Evolutionary conservation across 139 green algal genomes (phyloP).

Genomic region (Tetraselmis striata): DNA sequence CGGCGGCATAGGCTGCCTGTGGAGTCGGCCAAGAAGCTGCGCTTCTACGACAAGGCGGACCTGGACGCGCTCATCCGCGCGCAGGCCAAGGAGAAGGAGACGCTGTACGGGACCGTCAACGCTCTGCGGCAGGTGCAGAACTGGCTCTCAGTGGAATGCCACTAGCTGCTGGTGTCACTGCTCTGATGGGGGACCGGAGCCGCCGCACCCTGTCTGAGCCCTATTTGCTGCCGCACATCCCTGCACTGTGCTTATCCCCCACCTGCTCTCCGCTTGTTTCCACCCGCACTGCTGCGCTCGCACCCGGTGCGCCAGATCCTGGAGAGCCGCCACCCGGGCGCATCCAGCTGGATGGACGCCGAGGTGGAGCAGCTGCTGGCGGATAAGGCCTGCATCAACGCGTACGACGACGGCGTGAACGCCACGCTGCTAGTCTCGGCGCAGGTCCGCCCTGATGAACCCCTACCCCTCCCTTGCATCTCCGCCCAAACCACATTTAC

Average conservation of each 20-base stretch:
- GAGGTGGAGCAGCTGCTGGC: slow-evolving; percentile 10
- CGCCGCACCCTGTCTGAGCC: too few species aligned
- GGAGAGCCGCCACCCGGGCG: background rate
- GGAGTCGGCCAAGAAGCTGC: slow-evolving; percentile 47
- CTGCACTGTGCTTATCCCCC: too few species aligned
- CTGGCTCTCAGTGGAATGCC: background rate
- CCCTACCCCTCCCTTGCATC: too few species aligned
- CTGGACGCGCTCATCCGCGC: slow-evolving; percentile 25
- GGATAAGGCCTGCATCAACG: background rate
- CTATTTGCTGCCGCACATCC: too few species aligned
- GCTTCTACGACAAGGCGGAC: slow-evolving; percentile 57
- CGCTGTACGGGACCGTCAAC: slow-evolving; percentile 38
- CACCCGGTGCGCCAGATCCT: too few species aligned
- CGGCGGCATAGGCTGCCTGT: slow-evolving; percentile 34
- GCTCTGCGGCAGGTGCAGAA: slow-evolving; percentile 28
- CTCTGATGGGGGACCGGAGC: too few species aligned
- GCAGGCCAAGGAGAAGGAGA: slow-evolving; percentile 42
- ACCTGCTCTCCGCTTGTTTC: too few species aligned
- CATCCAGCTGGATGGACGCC: slow-evolving; percentile 1
- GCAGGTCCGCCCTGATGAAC: background rate
- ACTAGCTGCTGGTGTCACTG: too few species aligned
- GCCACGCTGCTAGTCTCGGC: slow-evolving; percentile 4
- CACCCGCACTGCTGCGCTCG: too few species aligned
- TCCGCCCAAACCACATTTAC: too few species aligned
- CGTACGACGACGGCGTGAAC: slow-evolving; percentile 13